Conservation (phyloP, 202 grass and related monocot species). For the Brachypodium distachyon region DNA sequence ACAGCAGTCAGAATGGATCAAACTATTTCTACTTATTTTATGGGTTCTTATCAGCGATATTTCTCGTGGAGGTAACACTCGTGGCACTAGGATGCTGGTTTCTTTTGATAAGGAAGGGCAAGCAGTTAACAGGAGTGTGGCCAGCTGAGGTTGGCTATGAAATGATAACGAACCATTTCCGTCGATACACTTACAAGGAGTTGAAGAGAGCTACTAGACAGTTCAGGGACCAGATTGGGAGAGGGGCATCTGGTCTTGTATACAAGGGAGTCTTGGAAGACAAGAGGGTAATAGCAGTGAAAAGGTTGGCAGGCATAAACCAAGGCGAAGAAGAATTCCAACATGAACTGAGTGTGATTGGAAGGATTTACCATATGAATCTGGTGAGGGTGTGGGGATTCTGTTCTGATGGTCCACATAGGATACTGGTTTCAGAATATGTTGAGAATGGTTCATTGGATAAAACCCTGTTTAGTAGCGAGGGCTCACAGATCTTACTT, state of each 20-base stretch:
- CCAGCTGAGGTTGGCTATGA: slow-evolving; percentile 46
- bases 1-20: background rate
- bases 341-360: slow-evolving; percentile 37
- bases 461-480: slow-evolving; percentile 20
- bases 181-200: slow-evolving; percentile 47
- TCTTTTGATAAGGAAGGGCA: slow-evolving; percentile 24
- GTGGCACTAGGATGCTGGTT: slow-evolving; percentile 33
- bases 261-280: slow-evolving; percentile 45
- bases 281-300: slow-evolving; percentile 34
- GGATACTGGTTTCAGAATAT: slow-evolving; percentile 45
- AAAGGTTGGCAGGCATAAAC: slow-evolving; percentile 31
- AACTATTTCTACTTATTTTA: slow-evolving; percentile 33
- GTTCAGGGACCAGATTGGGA: slow-evolving; percentile 40
- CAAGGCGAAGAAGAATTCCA: slow-evolving; percentile 48
- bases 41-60: slow-evolving; percentile 41
- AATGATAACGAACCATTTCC: slow-evolving; percentile 45
- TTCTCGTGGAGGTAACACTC: slow-evolving; percentile 35
- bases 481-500: slow-evolving; percentile 9
- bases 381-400: slow-evolving; percentile 46
- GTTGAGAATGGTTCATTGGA: slow-evolving; percentile 55
- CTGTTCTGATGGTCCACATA: slow-evolving; percentile 38
- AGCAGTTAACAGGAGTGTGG: slow-evolving; percentile 13
- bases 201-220: slow-evolving; percentile 34
- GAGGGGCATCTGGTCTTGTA: slow-evolving; percentile 36
- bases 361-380: slow-evolving; percentile 67